A percentile compares a stretch with the other conserved stretches of the same genome.
These are phyloP conservation scores for Pycnococcus provasolii DNA, from an alignment of 139 green algal species.

Conservation along the genomic window DNA sequence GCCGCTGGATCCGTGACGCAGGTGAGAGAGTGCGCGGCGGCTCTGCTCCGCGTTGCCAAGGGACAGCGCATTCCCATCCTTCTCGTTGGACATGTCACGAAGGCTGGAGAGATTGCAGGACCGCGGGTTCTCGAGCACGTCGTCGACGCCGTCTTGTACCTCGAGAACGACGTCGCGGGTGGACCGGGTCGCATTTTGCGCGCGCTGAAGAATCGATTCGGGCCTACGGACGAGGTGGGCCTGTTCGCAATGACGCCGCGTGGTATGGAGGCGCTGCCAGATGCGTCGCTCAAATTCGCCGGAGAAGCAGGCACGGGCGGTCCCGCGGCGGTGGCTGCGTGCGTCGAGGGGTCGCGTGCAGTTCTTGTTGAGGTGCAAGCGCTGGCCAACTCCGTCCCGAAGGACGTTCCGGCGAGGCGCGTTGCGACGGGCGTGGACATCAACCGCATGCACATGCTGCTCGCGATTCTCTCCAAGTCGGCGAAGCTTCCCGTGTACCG, in stretches of 20 bases:
- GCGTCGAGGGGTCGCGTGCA: slow-evolving; percentile 61
- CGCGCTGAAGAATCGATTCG: slow-evolving; percentile 73
- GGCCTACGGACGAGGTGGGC: slow-evolving; percentile 71
- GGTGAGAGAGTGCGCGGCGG: slow-evolving; percentile 77
- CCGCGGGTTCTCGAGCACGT: slow-evolving; percentile 89
- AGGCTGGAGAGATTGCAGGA: slow-evolving; percentile 65
- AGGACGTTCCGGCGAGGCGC: slow-evolving; percentile 21
- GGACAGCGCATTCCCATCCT: slow-evolving; percentile 56
- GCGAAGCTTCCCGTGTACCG: slow-evolving; percentile 8
- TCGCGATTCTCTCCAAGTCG: slow-evolving; percentile 59
- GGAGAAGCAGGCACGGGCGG: slow-evolving; percentile 36
- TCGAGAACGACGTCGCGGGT: slow-evolving; percentile 49
- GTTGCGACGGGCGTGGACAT: slow-evolving; percentile 44
- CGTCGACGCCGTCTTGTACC: slow-evolving; percentile 84
- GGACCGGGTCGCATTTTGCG: slow-evolving; percentile 40
- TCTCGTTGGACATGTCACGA: slow-evolving; percentile 60
- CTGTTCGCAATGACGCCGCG: slow-evolving; percentile 66
- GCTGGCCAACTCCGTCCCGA: slow-evolving; percentile 27
- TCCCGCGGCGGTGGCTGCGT: slow-evolving; percentile 48
- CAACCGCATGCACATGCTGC: slow-evolving; percentile 54
- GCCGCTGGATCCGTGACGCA: slow-evolving; percentile 60
- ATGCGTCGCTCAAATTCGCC: slow-evolving; percentile 60
- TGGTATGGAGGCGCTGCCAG: slow-evolving; percentile 50
- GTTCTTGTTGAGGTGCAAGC: slow-evolving; percentile 80
- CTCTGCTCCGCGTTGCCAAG: slow-evolving; percentile 68